Evolutionary conservation across 148 eudicot species (phyloP), one percentile per base, ranked within the genome.

Genomic region (Cornus florida): DNA sequence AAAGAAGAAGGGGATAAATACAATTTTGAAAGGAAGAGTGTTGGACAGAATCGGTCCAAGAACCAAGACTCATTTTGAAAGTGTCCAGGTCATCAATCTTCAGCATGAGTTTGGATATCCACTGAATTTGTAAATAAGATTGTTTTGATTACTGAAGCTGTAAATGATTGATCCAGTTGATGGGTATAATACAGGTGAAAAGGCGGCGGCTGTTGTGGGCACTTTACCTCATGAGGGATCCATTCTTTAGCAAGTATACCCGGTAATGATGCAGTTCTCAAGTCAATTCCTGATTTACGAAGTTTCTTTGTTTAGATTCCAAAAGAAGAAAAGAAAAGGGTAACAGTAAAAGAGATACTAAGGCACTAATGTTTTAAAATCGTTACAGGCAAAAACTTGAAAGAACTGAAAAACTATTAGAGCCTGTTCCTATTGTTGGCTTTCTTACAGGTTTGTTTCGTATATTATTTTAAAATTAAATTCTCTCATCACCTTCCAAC

Each of bases 171-270:
- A 31, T 35, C 10, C 75, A 28, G 12, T 65, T 50, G 39, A 23
- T 73, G 67, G 66, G 16, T 75, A 59, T 66, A 32, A 73, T 82
- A 88, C 92, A 93, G 99, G 81, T 93, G 43, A 85, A 80, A 86
- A 88, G 99, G 77, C 86, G 98, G 80, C 93, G 92, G 82, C 81
- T 96, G 70, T 79, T 96, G 79, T 96, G 97, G 99, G 97, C 97
- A 24, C 88, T 93, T 70, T 96, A 96, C 86, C 87, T 96, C 53
- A 96, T 96, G 99, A 87, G 99, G 82, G 99, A 96, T 86, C 99
- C 99, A 10, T 96, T 92, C 85, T 96, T 96, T 78, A 73, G 90
- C 89, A 91, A 89, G 78, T 89, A 96, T 74, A 96, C 95, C 32
- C 84, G 97, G 99, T 95, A 85, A 68, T 72, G 60, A 64, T 59